These are phyloP conservation scores for Cyclotella baltica DNA, from an alignment of 108 stramenopile genomes.

Conservation along the genomic window DNA sequence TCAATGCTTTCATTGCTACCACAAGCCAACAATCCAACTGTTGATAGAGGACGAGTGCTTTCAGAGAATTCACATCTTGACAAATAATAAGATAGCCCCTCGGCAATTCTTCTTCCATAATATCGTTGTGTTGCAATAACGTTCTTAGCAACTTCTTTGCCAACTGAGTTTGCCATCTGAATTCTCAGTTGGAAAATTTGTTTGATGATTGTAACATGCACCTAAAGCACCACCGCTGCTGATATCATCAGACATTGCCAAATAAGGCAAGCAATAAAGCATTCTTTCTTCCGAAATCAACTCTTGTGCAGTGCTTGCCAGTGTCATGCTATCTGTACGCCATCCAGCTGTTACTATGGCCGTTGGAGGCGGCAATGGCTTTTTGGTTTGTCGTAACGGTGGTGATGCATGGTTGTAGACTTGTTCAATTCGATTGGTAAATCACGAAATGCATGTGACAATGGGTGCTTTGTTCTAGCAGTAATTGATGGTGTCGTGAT, in stretches of 20 bases:
- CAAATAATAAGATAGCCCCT: slow-evolving; percentile 68
- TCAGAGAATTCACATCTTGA: slow-evolving; percentile 64
- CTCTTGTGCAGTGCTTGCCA: slow-evolving; percentile 54
- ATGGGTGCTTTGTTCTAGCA: background rate
- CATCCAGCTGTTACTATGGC: slow-evolving; percentile 74
- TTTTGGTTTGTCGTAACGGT: background rate
- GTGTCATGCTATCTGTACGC: slow-evolving; percentile 69
- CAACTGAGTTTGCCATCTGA: background rate
- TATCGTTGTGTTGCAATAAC: slow-evolving; percentile 9
- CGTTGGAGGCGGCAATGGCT: slow-evolving; percentile 45
- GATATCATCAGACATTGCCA: slow-evolving; percentile 13
- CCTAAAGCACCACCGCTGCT: too few species aligned
- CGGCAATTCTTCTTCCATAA: slow-evolving; percentile 64
- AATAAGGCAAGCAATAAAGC: slow-evolving; percentile 50
- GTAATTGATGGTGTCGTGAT: too few species aligned
- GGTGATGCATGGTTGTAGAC: slow-evolving; percentile 43
- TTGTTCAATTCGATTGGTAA: slow-evolving; percentile 66
- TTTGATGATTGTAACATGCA: background rate
- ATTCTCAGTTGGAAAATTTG: background rate
- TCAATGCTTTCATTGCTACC: slow-evolving; percentile 1
- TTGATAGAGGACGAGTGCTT: slow-evolving; percentile 53
- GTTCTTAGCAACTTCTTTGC: too few species aligned
- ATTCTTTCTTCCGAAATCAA: slow-evolving; percentile 57
- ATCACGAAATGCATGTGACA: slow-evolving; percentile 38
- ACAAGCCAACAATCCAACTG: slow-evolving; percentile 68